A percentile compares a stretch with the other conserved stretches of the same genome.
Evolutionary conservation across 2,329 filamentous ascomycete genomes (phyloP).

Genomic region (Xenosphaeropsis pyriputrescens): DNA sequence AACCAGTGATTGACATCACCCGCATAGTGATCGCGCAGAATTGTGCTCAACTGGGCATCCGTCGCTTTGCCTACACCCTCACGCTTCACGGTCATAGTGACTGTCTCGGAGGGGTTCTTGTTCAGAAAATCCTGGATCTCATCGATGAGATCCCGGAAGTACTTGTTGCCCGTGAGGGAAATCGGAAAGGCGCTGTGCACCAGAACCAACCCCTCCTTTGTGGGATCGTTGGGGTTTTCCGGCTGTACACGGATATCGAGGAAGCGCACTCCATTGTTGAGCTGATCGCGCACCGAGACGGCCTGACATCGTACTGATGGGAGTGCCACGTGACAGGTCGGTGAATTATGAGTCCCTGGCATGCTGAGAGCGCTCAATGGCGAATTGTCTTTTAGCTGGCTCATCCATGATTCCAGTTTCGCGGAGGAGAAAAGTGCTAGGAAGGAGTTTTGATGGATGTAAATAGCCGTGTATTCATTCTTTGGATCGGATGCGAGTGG

Average conservation of each 20-base stretch:
- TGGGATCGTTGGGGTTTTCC: conserved; percentile 35
- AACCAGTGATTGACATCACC: conserved; percentile 53
- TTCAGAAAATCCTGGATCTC: conserved; percentile 64
- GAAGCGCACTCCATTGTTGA: conserved; percentile 84
- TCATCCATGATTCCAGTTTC: conserved; percentile 68
- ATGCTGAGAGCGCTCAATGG: conserved; percentile 74
- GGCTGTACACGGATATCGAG: conserved; percentile 79
- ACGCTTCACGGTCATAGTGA: conserved; percentile 81
- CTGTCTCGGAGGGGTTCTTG: conserved; percentile 61
- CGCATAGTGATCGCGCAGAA: conserved; percentile 62
- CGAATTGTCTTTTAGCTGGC: conserved; percentile 52
- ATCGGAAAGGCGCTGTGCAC: conserved; percentile 88
- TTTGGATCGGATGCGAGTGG: conserved; percentile 35
- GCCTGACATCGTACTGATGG: conserved; percentile 91
- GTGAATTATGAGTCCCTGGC: conserved; percentile 90
- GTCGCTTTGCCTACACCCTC: conserved; percentile 73
- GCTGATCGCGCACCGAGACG: conserved; percentile 60
- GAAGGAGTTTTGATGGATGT: conserved; percentile 38
- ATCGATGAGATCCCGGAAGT: conserved; percentile 58
- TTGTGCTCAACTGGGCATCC: conserved; percentile 63
- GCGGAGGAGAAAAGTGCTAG: conserved; percentile 57
- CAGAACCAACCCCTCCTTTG: conserved; percentile 57
- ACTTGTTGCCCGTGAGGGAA: conserved; percentile 66
- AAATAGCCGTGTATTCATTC: conserved; percentile 49
- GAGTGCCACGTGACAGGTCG: conserved; percentile 69